Percentiles rank a stretch among this genome's conserved stretches.
Evolutionary conservation across 2,329 filamentous ascomycete species (phyloP).

Genomic region (Talaromyces atroroseus): DNA sequence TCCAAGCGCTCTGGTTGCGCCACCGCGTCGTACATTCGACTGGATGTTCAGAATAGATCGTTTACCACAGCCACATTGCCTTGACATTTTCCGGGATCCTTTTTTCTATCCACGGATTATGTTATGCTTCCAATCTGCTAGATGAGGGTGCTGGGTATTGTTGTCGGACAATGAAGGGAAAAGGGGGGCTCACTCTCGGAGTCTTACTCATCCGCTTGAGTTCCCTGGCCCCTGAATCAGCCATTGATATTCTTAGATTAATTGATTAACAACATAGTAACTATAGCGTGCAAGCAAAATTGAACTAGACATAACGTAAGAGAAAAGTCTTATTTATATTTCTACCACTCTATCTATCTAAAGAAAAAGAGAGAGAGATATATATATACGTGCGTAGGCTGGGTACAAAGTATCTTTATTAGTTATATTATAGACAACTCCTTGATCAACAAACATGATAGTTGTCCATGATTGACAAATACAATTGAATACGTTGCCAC

Average conservation of each 20-base stretch:
- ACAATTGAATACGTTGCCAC: neutral
- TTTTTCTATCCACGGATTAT: neutral
- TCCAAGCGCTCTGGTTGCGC: neutral
- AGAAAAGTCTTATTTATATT: too few species aligned
- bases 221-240: too few species aligned
- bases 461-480: neutral
- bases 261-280: too few species aligned
- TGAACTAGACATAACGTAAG: too few species aligned
- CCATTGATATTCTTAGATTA: too few species aligned
- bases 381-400: too few species aligned
- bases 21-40: neutral
- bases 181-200: too few species aligned
- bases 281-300: too few species aligned
- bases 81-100: neutral
- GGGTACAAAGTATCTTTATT: neutral
- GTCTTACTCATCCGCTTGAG: too few species aligned
- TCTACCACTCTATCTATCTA: too few species aligned
- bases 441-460: neutral
- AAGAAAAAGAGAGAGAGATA: too few species aligned
- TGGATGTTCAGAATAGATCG: neutral
- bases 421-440: neutral
- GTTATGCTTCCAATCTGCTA: neutral
- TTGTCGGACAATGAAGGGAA: too few species aligned
- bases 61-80: neutral
- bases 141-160: neutral